Evolutionary conservation across 768 basidiomycete species (phyloP).

Genomic region (Amanita rubescens): DNA sequence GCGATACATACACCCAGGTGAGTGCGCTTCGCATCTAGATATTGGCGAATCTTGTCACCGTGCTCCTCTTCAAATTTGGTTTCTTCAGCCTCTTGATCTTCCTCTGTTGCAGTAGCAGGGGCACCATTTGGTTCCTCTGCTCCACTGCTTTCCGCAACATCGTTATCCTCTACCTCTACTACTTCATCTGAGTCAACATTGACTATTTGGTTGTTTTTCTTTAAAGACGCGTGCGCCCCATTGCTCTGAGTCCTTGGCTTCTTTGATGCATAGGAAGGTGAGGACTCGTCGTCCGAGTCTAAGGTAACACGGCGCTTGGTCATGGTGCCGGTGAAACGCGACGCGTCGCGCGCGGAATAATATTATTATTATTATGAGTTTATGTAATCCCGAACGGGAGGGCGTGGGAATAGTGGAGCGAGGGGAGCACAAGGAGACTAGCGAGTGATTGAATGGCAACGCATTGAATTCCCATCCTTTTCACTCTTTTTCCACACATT

Average conservation of each 20-base stretch:
- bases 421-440: not conserved
- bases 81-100: constrained; percentile 50
- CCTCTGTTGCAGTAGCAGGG: constrained; percentile 23
- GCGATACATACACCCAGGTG: constrained; percentile 36
- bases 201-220: constrained; percentile 23
- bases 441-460: not conserved
- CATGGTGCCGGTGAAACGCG: constrained; percentile 30
- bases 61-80: constrained; percentile 58
- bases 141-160: constrained; percentile 22
- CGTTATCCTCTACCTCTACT: constrained; percentile 19
- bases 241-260: constrained; percentile 22
- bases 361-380: not conserved
- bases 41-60: constrained; percentile 46
- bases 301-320: constrained; percentile 42
- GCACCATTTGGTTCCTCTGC: constrained; percentile 16
- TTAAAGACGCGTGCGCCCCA: constrained; percentile 15
- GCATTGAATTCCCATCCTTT: not conserved
- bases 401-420: not conserved
- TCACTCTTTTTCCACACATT: constrained; percentile 1
- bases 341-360: too few relatives aligned
- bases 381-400: too few relatives aligned
- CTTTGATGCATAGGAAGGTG: constrained; percentile 23
- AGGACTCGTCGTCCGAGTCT: constrained; percentile 38
- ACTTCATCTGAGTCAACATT: constrained; percentile 25
- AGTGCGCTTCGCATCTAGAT: constrained; percentile 41